Evolutionary conservation across 495 filamentous ascomycete species (phyloP), one percentile per base, ranked within the genome.

Genomic region (Tetracladium marchalianum): DNA sequence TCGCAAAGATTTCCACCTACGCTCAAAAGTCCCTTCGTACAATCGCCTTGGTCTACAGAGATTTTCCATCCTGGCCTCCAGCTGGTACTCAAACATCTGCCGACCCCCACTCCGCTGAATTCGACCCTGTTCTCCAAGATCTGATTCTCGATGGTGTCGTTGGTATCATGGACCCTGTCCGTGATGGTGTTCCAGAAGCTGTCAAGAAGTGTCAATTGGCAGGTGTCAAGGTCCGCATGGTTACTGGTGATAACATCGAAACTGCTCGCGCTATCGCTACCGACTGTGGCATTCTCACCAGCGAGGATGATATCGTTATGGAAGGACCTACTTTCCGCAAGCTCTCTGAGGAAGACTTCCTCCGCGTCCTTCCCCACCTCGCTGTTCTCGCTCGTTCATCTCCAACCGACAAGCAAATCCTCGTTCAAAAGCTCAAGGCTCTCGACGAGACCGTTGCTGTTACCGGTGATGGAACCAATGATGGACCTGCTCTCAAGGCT

Each of bases 401-500:
- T 46, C 47, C 52, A 3, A 35, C 46, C 18, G 43, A 49, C 18
- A 54, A 54, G 31, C 1, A 80, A 44, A 78, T 78, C 16, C 70
- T 94, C 15, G 88, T 94, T 24, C 76, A 76, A 47, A 72, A 75
- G 37, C 71, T 94, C 27, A 88, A 85, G 63, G 82, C 81, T 47
- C 67, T 89, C 18, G 84, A 84, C 10, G 87, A 93, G 61, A 90
- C 82, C 16, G 87, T 93, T 39, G 88, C 87, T 39, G 88, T 95
- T 16, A 95, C 88, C 50, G 89, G 89, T 46, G 88, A 95, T 61
- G 89, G 88, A 22, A 93, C 87, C 42, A 95, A 95, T 50, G 89
- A 95, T 66, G 88, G 84, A 1, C 87, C 87, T 38, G 89, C 88
- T 33, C 65, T 95, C 33, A 90, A 87, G 63, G 81, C 78, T 44